Conservation (phyloP, 2,329 filamentous ascomycete species). For the Penicillium sp. region DNA sequence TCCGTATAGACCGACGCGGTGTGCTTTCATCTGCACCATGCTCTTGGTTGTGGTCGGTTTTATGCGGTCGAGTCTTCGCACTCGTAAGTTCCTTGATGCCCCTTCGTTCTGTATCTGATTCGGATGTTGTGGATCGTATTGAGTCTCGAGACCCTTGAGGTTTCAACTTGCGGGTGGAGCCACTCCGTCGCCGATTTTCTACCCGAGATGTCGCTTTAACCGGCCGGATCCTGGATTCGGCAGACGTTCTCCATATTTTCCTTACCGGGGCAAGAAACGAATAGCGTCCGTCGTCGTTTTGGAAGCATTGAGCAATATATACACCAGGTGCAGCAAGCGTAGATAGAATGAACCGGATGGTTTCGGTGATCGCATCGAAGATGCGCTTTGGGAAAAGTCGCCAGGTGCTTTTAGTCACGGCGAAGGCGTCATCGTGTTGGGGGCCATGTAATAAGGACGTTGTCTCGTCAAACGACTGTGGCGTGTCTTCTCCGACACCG, state of each 20-base stretch:
- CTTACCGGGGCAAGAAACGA: constrained; percentile 72
- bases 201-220: constrained; percentile 25
- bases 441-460: constrained; percentile 61
- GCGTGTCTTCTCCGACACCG: constrained; percentile 37
- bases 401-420: constrained; percentile 40
- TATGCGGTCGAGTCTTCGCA: constrained; percentile 26
- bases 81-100: constrained; percentile 20
- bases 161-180: constrained; percentile 33
- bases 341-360: constrained; percentile 74
- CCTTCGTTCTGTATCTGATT: constrained; percentile 53
- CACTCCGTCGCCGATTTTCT: constrained; percentile 30
- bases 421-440: constrained; percentile 37
- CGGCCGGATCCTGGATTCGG: constrained; percentile 18
- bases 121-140: constrained; percentile 53
- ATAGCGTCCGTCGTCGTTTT: constrained; percentile 75
- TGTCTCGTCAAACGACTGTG: constrained; percentile 59
- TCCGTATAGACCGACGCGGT: constrained; percentile 79
- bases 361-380: constrained; percentile 69
- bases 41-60: constrained; percentile 25
- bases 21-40: constrained; percentile 59
- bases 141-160: constrained; percentile 41
- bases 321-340: constrained; percentile 76
- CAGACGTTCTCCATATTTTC: constrained; percentile 51
- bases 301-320: constrained; percentile 80
- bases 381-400: constrained; percentile 66